phyloP scores from a whole-genome alignment of 768 basidiomycete species.

The Pleurotus cornucopiae region DNA sequence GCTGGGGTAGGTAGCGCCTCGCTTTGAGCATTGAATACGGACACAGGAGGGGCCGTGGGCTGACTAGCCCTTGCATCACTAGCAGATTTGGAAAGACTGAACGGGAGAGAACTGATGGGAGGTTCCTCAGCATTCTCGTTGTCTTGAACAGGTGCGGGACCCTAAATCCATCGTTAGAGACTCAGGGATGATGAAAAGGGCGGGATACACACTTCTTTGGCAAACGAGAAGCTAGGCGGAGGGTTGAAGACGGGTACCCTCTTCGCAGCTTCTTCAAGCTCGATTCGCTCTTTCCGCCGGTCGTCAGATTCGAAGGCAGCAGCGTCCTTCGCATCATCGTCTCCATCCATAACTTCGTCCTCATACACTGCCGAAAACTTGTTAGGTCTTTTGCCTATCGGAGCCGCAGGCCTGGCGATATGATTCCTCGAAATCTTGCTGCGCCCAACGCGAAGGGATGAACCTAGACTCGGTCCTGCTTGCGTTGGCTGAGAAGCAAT shows the following conservation, averaged over 20 bases:
- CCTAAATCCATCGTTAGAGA: constrained; percentile 5
- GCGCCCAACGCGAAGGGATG: constrained; percentile 66
- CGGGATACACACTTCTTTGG: constrained; percentile 47
- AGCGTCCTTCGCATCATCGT: constrained; percentile 13
- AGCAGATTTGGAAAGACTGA: constrained; percentile 47
- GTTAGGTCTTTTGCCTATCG: constrained; percentile 23
- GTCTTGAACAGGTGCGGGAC: constrained; percentile 20
- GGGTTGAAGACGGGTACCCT: constrained; percentile 55
- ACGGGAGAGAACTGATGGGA: constrained; percentile 61
- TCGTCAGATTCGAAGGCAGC: constrained; percentile 32
- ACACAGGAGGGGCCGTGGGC: constrained; percentile 5
- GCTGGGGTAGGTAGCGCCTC: not conserved
- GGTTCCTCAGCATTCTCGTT: constrained; percentile 48
- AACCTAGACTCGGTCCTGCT: constrained; percentile 16
- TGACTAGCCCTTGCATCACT: not conserved
- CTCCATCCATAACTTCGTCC: constrained; percentile 41
- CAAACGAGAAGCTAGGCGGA: constrained; percentile 64
- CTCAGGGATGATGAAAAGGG: not conserved
- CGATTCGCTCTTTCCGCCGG: constrained; percentile 37
- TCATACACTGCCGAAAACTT: constrained; percentile 68
- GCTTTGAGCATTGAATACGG: not conserved
- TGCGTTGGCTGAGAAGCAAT: constrained; percentile 1
- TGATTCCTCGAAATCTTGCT: constrained; percentile 54
- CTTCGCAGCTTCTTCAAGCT: constrained; percentile 52
- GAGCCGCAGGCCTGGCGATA: constrained; percentile 49